These are phyloP conservation scores for Cylindricascospora bacillispora DNA, from an alignment of 1,139 yeast genomes.

Conservation along the genomic window DNA sequence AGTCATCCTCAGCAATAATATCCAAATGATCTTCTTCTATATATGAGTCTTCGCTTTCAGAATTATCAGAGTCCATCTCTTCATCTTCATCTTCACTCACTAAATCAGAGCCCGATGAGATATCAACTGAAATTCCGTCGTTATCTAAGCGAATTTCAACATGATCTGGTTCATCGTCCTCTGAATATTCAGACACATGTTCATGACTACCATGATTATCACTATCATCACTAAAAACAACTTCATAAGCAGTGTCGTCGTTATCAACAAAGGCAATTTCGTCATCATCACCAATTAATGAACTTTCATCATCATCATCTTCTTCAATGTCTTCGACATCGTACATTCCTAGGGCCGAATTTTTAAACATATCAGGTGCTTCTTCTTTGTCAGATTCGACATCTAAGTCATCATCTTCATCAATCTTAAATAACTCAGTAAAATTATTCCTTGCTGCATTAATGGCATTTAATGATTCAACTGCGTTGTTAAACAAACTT, in stretches of 20 bases:
- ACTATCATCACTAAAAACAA: constrained; percentile 31
- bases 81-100: constrained; percentile 6
- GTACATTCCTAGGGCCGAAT: constrained; percentile 89
- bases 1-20: constrained; percentile 7
- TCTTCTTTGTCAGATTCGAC: constrained; percentile 61
- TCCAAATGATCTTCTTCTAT: neutral
- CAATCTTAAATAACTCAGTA: constrained; percentile 46
- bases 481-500: constrained; percentile 41
- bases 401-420: constrained; percentile 49
- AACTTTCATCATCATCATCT: constrained; percentile 39
- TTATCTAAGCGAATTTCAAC: constrained; percentile 3
- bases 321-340: constrained; percentile 69
- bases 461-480: constrained; percentile 49
- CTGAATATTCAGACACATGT: constrained; percentile 11
- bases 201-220: constrained; percentile 17
- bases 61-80: constrained; percentile 17
- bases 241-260: constrained; percentile 29
- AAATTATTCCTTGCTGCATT: constrained; percentile 50
- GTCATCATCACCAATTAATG: constrained; percentile 28
- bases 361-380: constrained; percentile 70
- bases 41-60: constrained; percentile 10
- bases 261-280: constrained; percentile 29
- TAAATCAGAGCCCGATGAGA: neutral
- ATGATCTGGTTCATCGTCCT: constrained; percentile 3
- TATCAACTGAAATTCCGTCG: constrained; percentile 3